These are phyloP conservation scores for Rasamsonia emersonii DNA, from an alignment of 2,329 filamentous ascomycete species.

Conservation along the genomic window DNA sequence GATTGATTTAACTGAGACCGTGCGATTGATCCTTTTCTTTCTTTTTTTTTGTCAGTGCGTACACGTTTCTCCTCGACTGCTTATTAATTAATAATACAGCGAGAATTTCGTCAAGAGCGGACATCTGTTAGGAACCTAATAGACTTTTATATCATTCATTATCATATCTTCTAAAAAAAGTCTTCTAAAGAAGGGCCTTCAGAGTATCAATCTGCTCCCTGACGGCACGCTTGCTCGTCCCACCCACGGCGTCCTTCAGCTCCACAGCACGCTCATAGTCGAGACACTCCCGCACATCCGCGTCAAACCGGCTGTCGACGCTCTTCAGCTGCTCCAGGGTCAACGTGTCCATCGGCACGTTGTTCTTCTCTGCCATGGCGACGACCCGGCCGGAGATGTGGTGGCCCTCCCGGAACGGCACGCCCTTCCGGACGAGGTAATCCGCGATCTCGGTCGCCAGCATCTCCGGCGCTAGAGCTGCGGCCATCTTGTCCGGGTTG, in stretches of 20 bases:
- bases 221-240: conserved; percentile 64
- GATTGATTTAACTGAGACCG: no score
- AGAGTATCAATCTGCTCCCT: conserved; percentile 60
- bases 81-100: no score
- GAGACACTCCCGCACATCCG: conserved; percentile 63
- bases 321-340: conserved; percentile 56
- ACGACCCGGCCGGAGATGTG: conserved; percentile 68
- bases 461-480: conserved; percentile 74
- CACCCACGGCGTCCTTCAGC: conserved; percentile 65
- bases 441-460: conserved; percentile 53
- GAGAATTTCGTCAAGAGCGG: no score
- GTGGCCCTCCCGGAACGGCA: conserved; percentile 73
- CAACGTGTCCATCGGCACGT: conserved; percentile 61
- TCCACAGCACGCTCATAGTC: conserved; percentile 80
- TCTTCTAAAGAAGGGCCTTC: conserved; percentile 40
- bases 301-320: conserved; percentile 61
- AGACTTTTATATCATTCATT: not conserved
- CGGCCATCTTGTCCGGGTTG: conserved; percentile 66
- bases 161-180: not conserved
- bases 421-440: conserved; percentile 42
- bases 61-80: no score
- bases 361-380: conserved; percentile 59
- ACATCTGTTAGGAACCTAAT: no score
- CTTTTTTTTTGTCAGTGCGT: no score
- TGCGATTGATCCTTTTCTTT: no score